Conservation (phyloP, 768 basidiomycete genomes). For the Melanogaster broomeanus region DNA sequence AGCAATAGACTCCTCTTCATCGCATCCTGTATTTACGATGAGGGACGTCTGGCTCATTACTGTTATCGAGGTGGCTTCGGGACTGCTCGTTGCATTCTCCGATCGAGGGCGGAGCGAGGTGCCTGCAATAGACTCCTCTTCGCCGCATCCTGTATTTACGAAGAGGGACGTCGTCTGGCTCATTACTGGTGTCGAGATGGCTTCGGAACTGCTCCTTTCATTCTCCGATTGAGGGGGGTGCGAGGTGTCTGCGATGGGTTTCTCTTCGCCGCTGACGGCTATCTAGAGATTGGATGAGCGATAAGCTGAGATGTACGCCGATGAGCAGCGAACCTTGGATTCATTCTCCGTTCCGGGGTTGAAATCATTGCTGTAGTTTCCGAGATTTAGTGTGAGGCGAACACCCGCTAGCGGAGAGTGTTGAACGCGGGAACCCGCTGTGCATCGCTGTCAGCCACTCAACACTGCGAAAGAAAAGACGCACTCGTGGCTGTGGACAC, state of each 20-base stretch:
- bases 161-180: constrained; percentile 14
- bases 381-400: constrained; percentile 26
- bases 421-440: neutral
- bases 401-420: constrained; percentile 16
- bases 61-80: constrained; percentile 11
- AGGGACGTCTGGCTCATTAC: constrained; percentile 13
- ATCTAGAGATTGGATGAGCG: constrained; percentile 4
- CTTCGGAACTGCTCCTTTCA: constrained; percentile 7
- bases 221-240: constrained; percentile 4
- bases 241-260: neutral
- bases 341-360: neutral
- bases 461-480: neutral
- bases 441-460: neutral
- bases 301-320: neutral
- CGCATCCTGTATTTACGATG: constrained; percentile 4
- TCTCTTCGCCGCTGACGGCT: neutral
- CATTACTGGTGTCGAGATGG: constrained; percentile 12
- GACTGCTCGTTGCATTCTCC: constrained; percentile 10
- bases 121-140: constrained; percentile 16
- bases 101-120: constrained; percentile 1
- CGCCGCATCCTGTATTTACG: constrained; percentile 5
- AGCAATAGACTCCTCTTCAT: constrained; percentile 17
- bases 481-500: constrained; percentile 31
- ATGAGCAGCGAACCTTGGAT: constrained; percentile 12
- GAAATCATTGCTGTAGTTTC: constrained; percentile 5